Base-by-base conservation (phyloP, 768 basidiomycete species). In the Naganishia vishniacii region DNA sequence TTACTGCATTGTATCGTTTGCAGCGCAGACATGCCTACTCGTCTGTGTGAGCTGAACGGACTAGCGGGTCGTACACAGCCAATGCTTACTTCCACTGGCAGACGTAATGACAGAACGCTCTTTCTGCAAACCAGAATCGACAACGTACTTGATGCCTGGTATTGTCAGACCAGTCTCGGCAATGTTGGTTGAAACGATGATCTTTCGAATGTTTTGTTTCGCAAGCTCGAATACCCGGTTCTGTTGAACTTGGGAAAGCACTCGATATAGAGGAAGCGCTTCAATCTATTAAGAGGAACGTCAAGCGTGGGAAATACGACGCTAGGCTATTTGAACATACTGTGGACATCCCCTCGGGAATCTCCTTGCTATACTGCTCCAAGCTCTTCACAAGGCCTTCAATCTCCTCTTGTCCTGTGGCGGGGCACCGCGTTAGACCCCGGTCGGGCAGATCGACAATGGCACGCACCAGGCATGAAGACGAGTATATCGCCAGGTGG, bases 131-230 rank as follows among this genome's bases (percentile, higher is more conserved):
- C 95, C 95, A 0, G 91, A 88, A 78, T 99, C 95, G 41, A 99
- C 89, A 7, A 99, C 93, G 76, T 89, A 98, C 71, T 84, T 87
- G 62, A 99, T 86, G 0, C 92, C 92, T 3, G 93, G 91, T 72
- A 99, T 95, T 15, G 95, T 98, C 74, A 99, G 91, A 13, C 88
- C 90, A 0, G 95, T 98, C 78, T 99, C 95, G 12, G 95, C 95
- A 64, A 99, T 93, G 77, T 98, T 99, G 18, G 95, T 99, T 1
- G 95, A 88, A 41, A 99, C 81, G 67, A 99, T 91, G 78, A 92
- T 88, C 78, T 97, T 93, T 62, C 95, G 84, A 1, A 83, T 84
- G 59, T 84, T 82, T 0, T 83, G 73, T 15, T 87, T 84, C 0
- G 88, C 78, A 0, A 84, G 78, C 0, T 77, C 72, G 77, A 98